A percentile compares a stretch with the other conserved stretches of the same genome.
phyloP scores from a whole-genome alignment of 83 land plant genomes.

The Diphasiastrum complanatum region DNA sequence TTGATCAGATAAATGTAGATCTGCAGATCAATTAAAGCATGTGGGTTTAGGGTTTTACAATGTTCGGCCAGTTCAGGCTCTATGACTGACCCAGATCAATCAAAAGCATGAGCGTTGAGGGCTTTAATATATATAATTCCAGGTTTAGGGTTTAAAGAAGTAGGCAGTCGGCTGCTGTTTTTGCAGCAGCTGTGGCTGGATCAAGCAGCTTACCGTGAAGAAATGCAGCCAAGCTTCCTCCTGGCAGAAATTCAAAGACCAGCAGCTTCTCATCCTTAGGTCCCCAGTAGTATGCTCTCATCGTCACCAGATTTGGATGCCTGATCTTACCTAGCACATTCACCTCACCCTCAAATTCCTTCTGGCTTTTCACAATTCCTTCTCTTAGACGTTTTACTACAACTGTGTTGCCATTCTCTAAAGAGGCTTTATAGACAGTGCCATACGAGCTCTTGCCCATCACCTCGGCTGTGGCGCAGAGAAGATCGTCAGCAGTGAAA shows the following conservation, averaged over 20 bases:
- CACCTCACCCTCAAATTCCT: conserved; percentile 15
- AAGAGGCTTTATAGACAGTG: conserved; percentile 8
- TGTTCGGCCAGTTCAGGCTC: too few species aligned
- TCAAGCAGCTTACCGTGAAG: conserved; percentile 16
- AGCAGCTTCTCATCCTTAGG: too few species aligned
- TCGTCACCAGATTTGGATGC: conserved; percentile 10
- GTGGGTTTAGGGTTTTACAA: too few species aligned
- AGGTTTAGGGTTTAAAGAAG: too few species aligned
- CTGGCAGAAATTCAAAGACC: conserved; percentile 11
- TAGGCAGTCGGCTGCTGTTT: too few species aligned
- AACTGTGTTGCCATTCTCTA: conserved; percentile 16
- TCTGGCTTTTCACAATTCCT: conserved; percentile 14
- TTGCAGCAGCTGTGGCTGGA: too few species aligned
- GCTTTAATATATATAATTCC: too few species aligned
- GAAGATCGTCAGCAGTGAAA: conserved; percentile 16
- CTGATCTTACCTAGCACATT: conserved; percentile 6
- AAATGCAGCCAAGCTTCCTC: conserved; percentile 13
- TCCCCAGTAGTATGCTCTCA: too few species aligned
- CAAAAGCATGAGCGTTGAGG: too few species aligned
- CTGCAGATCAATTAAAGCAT: too few species aligned
- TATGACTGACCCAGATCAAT: too few species aligned
- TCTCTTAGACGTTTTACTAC: conserved; percentile 11
- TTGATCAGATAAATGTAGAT: too few species aligned
- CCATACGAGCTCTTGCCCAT: conserved; percentile 18
- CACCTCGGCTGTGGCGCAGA: conserved; percentile 13